Base-by-base conservation (phyloP, 495 filamentous ascomycete genomes). In the Daldinia loculata region DNA sequence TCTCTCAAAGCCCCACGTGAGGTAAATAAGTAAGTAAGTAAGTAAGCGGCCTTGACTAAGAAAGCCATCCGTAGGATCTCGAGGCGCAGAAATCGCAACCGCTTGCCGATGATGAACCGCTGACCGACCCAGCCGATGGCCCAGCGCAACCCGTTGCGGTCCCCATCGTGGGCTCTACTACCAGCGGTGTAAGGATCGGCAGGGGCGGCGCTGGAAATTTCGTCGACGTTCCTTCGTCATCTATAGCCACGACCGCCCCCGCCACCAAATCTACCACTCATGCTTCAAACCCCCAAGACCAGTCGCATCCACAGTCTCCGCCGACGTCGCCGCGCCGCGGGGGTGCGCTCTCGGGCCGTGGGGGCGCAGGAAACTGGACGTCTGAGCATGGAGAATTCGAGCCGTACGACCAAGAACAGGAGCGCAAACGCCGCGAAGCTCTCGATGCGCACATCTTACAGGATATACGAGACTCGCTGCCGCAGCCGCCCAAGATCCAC, bases 131-230 rank as follows among this genome's bases (percentile, higher is more conserved):
- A 51, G 50, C 67, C 53, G 53, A 45, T 15, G 63, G 41, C 34
- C 70, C 52, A 45, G 27, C 66, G 22, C 70, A 65, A 9, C 4
- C 43, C 14, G 39, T 24, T 65, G 12, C 52, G 66, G 58, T 15
- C 29, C 27, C 52, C 6, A 29, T 67, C 52, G 56, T 56, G 48
- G 38, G 57, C 58, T 8, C 14, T 27, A 62, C 24, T 50, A 41
- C 34, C 32, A 14, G 53, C 60, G 51, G 56, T 66, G 7, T 71
- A 41, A 38, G 71, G 63, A 62, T 80, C 45, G 88, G 88, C 14
- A 86, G 89, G 27, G 88, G 88, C 64, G 89, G 88, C 34, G 86
- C 85, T 0, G 88, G 89, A 17, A 91, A 90, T 80, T 88, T 86
- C 75, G 74, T 80, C 70, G 76, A 80, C 48, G 78, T 82, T 17